Conservation (phyloP, 495 filamentous ascomycete species). For the Aspergillus taichungensis region DNA sequence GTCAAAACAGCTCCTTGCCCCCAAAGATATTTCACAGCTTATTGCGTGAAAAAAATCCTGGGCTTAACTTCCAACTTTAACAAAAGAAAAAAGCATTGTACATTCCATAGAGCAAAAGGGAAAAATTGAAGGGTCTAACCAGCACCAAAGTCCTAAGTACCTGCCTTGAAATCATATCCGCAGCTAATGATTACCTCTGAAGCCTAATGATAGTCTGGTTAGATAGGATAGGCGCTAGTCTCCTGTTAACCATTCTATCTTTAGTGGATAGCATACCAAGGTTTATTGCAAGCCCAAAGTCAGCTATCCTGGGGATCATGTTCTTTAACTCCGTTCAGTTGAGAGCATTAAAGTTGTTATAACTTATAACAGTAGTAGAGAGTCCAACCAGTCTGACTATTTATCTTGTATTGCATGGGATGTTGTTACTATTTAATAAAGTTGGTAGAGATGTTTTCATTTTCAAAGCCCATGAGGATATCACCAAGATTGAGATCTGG, state of each 20-base stretch:
- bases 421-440: conserved; percentile 17
- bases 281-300: conserved; percentile 71
- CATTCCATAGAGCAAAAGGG: too few species aligned
- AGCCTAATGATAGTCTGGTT: conserved; percentile 26
- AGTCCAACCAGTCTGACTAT: conserved; percentile 4
- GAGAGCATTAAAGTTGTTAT: conserved; percentile 19
- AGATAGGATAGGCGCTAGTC: conserved; percentile 18
- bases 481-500: conserved; percentile 29
- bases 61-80: too few species aligned
- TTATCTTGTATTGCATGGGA: conserved; percentile 16
- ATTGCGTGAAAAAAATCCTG: too few species aligned
- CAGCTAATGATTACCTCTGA: conserved; percentile 29
- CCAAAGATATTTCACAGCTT: conserved; percentile 34
- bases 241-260: neutral
- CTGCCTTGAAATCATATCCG: conserved; percentile 23
- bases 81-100: conserved; percentile 15
- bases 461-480: conserved; percentile 27
- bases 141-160: conserved; percentile 34
- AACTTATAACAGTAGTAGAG: conserved; percentile 8
- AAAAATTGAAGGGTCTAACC: too few species aligned
- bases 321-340: conserved; percentile 4
- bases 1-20: conserved; percentile 27
- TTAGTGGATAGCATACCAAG: conserved; percentile 1
- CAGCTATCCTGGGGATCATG: conserved; percentile 55
- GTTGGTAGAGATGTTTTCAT: conserved; percentile 17